Evolutionary conservation across 2,329 filamentous ascomycete genomes (phyloP).

Genomic region (Thelonectria discophora): DNA sequence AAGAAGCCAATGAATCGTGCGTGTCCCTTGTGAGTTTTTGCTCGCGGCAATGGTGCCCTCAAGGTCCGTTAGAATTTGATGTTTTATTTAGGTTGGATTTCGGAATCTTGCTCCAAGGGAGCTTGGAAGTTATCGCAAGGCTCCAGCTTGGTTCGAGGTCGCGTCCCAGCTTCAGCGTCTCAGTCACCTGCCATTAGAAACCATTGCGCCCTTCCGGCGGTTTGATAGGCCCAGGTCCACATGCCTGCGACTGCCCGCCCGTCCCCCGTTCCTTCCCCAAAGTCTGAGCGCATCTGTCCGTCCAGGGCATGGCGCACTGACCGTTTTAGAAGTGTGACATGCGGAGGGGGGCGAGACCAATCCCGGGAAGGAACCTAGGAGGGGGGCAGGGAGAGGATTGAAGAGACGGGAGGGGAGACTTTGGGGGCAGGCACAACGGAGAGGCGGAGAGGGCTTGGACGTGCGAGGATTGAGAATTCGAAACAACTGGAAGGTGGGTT

Average conservation of each 20-base stretch:
- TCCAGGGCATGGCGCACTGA: slow-evolving; percentile 21
- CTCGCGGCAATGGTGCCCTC: background rate
- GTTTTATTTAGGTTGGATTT: background rate
- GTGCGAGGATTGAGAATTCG: background rate
- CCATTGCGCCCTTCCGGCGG: background rate
- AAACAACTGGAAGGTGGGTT: background rate
- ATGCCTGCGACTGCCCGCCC: slow-evolving; percentile 12
- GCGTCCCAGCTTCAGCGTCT: background rate
- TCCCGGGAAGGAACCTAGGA: background rate
- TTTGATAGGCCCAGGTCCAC: slow-evolving; percentile 22
- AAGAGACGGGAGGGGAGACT: too few relatives aligned
- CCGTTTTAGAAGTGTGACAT: slow-evolving; percentile 20
- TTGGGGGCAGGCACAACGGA: background rate
- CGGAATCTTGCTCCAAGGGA: background rate
- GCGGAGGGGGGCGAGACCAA: background rate
- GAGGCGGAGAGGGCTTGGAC: background rate
- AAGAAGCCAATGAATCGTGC: background rate
- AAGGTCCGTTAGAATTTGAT: background rate
- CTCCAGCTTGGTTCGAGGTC: too few relatives aligned
- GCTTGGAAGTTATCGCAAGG: slow-evolving; percentile 13
- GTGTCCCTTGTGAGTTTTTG: background rate
- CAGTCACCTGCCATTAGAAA: background rate
- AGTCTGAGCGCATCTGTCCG: slow-evolving; percentile 13
- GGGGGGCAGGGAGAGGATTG: background rate
- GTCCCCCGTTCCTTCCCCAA: slow-evolving; percentile 16